Conservation (phyloP, 1,284 basidiomycete genomes). For the Leccinum griseonigrum region DNA sequence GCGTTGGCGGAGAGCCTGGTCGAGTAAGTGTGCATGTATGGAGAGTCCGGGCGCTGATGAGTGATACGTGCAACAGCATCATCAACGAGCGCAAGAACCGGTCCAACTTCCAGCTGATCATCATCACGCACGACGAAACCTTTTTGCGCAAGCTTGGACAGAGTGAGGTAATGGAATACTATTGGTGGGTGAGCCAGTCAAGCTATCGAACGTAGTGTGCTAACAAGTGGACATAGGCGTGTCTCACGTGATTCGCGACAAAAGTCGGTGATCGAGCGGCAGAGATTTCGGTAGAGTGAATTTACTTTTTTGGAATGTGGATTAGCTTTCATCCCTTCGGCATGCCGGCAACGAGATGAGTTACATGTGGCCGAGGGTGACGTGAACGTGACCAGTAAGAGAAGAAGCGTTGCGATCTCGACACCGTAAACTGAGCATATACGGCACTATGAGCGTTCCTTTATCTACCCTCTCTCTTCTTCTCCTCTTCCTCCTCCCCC, state of each 20-base stretch:
- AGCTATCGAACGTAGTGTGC: background rate
- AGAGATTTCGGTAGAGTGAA: conserved; percentile 53
- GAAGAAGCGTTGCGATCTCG: conserved; percentile 15
- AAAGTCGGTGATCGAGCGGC: conserved; percentile 70
- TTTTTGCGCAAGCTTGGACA: conserved; percentile 84
- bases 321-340: conserved; percentile 3
- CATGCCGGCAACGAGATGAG: conserved; percentile 6
- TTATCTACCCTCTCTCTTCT: background rate
- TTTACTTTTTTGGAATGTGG: conserved; percentile 9
- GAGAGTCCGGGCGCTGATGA: background rate
- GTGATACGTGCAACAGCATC: conserved; percentile 51
- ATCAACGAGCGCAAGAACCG: conserved; percentile 89
- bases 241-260: conserved; percentile 61
- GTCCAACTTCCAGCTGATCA: conserved; percentile 94
- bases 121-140: conserved; percentile 96
- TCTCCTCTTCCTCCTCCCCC: background rate
- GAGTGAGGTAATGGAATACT: conserved; percentile 87
- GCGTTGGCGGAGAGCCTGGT: conserved; percentile 89
- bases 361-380: conserved; percentile 9
- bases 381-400: background rate
- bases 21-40: conserved; percentile 60
- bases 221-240: conserved; percentile 39
- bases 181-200: conserved; percentile 55
- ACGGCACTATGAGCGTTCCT: conserved; percentile 9
- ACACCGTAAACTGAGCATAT: conserved; percentile 7